Evolutionary conservation across 2,329 filamentous ascomycete species (phyloP), one percentile per base, ranked within the genome.

Genomic region (Epichloe sp.): DNA sequence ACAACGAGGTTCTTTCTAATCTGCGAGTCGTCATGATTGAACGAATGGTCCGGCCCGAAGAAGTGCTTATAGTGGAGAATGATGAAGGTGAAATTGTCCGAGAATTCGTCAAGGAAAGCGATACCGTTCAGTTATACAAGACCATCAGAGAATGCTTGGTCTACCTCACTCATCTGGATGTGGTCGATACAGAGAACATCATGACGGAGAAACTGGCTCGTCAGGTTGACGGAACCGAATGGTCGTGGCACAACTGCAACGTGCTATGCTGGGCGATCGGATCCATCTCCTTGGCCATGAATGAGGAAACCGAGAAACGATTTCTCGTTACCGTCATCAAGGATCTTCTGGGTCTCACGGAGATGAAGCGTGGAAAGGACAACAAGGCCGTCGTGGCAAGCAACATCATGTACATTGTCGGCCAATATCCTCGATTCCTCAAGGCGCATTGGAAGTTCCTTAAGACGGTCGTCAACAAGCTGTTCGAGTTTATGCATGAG

Each of bases 401-500:
- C 71, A 98, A 98, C 72, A 98, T 98, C 63, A 98, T 98, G 93
- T 98, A 98, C 68, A 98, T 98, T 71, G 93, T 98, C 55, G 93
- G 93, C 53, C 93, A 98, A 65, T 98, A 98, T 65, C 93, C 93
- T 38, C 87, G 93, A 19, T 98, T 98, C 73, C 74, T 98, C 61
- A 98, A 98, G 74, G 93, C 93, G 1, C 93, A 98, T 68, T 98
- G 93, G 93, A 98, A 98, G 68, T 98, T 98, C 72, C 75, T 98
- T 52, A 98, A 98, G 81, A 98, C 93, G 2, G 93, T 98, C 17
- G 93, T 98, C 63, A 98, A 98, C 73, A 98, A 98, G 74, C 79
- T 98, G 5, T 98, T 98, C 63, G 93, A 98, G 72, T 98, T 98
- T 65, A 98, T 98, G 93, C 93, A 98, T 68, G 93, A 98, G 70